phyloP scores from a whole-genome alignment of 495 filamentous ascomycete genomes.

The Penicillium odoratum region DNA sequence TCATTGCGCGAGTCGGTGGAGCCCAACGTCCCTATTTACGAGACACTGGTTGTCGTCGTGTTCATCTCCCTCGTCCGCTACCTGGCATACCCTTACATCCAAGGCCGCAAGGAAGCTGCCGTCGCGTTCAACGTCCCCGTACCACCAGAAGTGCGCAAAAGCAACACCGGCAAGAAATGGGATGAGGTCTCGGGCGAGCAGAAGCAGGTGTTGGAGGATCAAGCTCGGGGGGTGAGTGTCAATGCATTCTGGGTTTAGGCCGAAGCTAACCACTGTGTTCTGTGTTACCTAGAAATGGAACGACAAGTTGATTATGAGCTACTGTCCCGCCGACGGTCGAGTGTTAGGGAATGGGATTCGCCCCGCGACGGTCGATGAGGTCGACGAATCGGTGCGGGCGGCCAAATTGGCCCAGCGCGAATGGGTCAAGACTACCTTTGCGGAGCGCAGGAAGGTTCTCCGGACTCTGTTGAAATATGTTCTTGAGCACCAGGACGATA shows the following conservation, averaged over 20 bases:
- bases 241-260: not conserved
- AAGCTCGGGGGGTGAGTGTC: constrained; percentile 42
- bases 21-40: constrained; percentile 13
- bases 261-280: not conserved
- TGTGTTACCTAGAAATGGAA: constrained; percentile 39
- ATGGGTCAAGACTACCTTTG: constrained; percentile 81
- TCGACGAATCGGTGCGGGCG: constrained; percentile 75
- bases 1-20: constrained; percentile 26
- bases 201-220: constrained; percentile 47
- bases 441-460: constrained; percentile 75
- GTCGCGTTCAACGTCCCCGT: constrained; percentile 59
- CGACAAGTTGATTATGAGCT: constrained; percentile 56
- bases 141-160: constrained; percentile 55
- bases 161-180: constrained; percentile 59
- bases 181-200: constrained; percentile 48
- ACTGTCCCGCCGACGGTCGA: constrained; percentile 84
- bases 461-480: constrained; percentile 78
- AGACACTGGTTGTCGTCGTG: constrained; percentile 28
- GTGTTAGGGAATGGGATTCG: constrained; percentile 74
- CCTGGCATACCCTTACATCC: constrained; percentile 38
- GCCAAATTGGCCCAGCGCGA: constrained; percentile 72
- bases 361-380: constrained; percentile 72
- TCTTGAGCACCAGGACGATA: constrained; percentile 85
- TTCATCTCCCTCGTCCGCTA: constrained; percentile 38
- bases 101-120: constrained; percentile 44